A percentile compares a stretch with the other conserved stretches of the same genome.
phyloP scores from a whole-genome alignment of 768 basidiomycete genomes.

The Tubosaeta sp. region DNA sequence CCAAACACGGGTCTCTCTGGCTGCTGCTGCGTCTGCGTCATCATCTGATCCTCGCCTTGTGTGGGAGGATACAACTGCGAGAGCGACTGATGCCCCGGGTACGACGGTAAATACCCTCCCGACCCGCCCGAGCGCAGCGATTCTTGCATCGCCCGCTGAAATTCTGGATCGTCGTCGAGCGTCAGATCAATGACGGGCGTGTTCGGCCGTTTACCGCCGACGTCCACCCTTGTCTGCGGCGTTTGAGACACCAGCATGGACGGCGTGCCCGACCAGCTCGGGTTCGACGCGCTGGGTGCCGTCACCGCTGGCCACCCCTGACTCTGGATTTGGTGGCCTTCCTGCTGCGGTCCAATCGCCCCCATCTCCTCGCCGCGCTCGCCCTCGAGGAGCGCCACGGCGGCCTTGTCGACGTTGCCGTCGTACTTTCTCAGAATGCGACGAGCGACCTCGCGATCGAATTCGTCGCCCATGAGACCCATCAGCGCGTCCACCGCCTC shows the following conservation, averaged over 20 bases:
- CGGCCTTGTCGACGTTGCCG: slow-evolving; percentile 55
- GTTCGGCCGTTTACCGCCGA: slow-evolving; percentile 17
- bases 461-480: slow-evolving; percentile 36
- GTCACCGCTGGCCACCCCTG: slow-evolving; percentile 5
- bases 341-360: not conserved
- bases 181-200: slow-evolving; percentile 56
- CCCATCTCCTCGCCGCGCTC: slow-evolving; percentile 38
- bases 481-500: slow-evolving; percentile 32
- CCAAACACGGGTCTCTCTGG: slow-evolving; percentile 44
- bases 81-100: slow-evolving; percentile 11
- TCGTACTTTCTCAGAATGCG: slow-evolving; percentile 58
- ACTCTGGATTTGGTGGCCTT: slow-evolving; percentile 5
- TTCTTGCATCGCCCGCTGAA: slow-evolving; percentile 49
- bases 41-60: slow-evolving; percentile 43
- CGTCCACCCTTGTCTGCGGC: slow-evolving; percentile 3
- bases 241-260: slow-evolving; percentile 1
- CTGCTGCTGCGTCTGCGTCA: slow-evolving; percentile 34
- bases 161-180: slow-evolving; percentile 47
- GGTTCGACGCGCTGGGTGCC: not conserved
- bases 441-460: slow-evolving; percentile 45
- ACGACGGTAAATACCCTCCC: slow-evolving; percentile 9
- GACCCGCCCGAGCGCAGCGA: slow-evolving; percentile 28
- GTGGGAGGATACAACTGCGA: slow-evolving; percentile 25
- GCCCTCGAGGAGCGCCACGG: slow-evolving; percentile 49
- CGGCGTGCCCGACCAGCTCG: slow-evolving; percentile 3